These are phyloP conservation scores for Gossypium raimondii DNA, from an alignment of 345 rosid species.

Conservation along the genomic window DNA sequence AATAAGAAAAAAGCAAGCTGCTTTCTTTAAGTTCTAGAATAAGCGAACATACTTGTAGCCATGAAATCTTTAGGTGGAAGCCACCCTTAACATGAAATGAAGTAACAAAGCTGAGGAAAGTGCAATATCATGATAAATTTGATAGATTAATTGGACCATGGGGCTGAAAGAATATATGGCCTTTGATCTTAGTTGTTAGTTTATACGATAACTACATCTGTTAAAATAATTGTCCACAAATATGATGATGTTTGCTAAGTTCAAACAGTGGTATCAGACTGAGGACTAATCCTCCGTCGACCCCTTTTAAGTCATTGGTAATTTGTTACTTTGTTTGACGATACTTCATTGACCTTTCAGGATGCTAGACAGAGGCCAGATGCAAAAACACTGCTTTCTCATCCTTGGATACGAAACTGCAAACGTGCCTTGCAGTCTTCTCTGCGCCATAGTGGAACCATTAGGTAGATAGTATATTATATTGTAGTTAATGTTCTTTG, in stretches of 20 bases:
- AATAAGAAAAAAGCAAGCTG: neutral
- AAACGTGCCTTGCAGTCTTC: constrained; percentile 87
- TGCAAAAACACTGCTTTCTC: constrained; percentile 98
- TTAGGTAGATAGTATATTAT: constrained; percentile 43
- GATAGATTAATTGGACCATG: neutral
- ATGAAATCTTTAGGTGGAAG: neutral
- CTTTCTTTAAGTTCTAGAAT: neutral
- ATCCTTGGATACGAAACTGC: constrained; percentile 92
- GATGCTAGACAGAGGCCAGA: constrained; percentile 99
- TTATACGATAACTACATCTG: neutral
- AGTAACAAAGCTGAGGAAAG: neutral
- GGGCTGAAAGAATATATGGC: constrained; percentile 4
- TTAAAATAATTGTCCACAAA: neutral
- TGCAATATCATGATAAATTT: neutral
- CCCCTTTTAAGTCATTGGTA: neutral
- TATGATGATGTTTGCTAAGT: neutral
- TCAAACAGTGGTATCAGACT: neutral
- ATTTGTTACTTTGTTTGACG: constrained; percentile 12
- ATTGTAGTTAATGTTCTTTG: neutral
- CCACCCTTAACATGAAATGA: neutral
- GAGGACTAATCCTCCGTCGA: neutral
- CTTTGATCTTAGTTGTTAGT: neutral
- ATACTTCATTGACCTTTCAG: constrained; percentile 38
- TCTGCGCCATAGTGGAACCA: constrained; percentile 72
- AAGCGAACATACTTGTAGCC: neutral